Evolutionary conservation across 306 rosid genomes (phyloP).

Genomic region (Castanopsis chinensis): DNA sequence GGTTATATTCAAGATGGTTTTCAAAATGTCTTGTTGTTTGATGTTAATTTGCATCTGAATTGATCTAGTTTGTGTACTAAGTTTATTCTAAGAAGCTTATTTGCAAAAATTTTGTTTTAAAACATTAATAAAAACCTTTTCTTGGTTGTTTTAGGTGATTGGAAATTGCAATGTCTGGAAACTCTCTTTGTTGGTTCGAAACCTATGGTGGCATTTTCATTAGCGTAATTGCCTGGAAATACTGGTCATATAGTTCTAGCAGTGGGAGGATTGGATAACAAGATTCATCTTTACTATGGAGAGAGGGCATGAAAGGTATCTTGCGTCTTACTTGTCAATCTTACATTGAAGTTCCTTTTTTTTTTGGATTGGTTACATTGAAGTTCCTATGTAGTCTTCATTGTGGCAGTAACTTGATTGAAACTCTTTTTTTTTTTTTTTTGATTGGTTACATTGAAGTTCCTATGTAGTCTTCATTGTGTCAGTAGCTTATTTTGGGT

Average conservation of each 20-base stretch:
- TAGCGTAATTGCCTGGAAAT: conserved; percentile 82
- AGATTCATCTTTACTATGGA: conserved; percentile 86
- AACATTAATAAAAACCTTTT: background rate
- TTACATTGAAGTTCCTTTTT: background rate
- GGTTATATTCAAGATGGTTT: background rate
- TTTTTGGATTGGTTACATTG: too few relatives aligned
- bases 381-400: conserved; percentile 1
- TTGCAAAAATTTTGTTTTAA: background rate
- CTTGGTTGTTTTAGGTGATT: conserved; percentile 58
- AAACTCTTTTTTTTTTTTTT: too few relatives aligned
- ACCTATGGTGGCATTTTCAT: conserved; percentile 82
- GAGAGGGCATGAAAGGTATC: conserved; percentile 76
- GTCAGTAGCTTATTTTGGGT: background rate
- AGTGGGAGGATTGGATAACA: conserved; percentile 96
- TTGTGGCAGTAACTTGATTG: conserved; percentile 1
- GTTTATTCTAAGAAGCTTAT: background rate
- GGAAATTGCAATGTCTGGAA: conserved; percentile 59
- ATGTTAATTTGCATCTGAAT: background rate
- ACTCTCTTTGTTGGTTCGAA: conserved; percentile 70
- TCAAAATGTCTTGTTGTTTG: background rate
- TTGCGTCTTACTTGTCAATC: conserved; percentile 2
- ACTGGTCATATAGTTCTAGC: conserved; percentile 66
- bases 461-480: conserved; percentile 5
- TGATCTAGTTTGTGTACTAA: background rate
- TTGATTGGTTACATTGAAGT: background rate